These are phyloP conservation scores for Apiotrichum porosum DNA, from an alignment of 1,284 basidiomycete species.

Conservation along the genomic window DNA sequence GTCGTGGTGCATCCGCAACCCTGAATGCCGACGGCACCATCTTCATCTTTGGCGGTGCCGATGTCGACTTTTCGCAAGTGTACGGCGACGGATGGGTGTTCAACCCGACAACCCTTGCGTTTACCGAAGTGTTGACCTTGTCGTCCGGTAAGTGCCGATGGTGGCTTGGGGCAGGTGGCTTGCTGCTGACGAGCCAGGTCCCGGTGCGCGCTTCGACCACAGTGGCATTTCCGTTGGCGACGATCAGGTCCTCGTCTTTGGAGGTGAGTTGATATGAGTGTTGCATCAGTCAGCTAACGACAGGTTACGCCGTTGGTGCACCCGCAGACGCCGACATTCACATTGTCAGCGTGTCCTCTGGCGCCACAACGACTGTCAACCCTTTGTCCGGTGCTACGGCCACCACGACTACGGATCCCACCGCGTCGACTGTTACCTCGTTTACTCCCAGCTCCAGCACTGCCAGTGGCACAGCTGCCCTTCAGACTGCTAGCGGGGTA, in stretches of 20 bases:
- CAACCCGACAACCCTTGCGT: slow-evolving; percentile 55
- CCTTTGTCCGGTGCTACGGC: no score
- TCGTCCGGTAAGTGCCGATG: no score
- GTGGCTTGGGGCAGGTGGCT: background rate
- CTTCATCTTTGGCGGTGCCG: slow-evolving; percentile 72
- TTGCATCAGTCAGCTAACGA: no score
- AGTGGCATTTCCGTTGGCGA: slow-evolving; percentile 60
- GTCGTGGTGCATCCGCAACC: slow-evolving; percentile 63
- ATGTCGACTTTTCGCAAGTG: slow-evolving; percentile 55
- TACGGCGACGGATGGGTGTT: slow-evolving; percentile 71
- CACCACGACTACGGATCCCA: no score
- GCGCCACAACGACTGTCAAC: no score
- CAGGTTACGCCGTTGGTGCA: background rate
- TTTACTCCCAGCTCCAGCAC: background rate
- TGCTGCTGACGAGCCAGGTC: slow-evolving; percentile 37
- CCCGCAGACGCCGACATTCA: background rate
- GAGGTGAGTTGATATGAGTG: slow-evolving; percentile 66
- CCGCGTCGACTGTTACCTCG: background rate
- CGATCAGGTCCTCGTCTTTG: slow-evolving; percentile 63
- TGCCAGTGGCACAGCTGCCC: background rate
- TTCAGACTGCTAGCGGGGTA: no score
- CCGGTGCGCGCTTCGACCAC: slow-evolving; percentile 64
- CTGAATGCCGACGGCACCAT: slow-evolving; percentile 55
- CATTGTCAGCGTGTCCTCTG: background rate
- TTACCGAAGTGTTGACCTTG: slow-evolving; percentile 21